Evolutionary conservation across 805 yeast species (phyloP).

Genomic region (Metschnikowia anglica): DNA sequence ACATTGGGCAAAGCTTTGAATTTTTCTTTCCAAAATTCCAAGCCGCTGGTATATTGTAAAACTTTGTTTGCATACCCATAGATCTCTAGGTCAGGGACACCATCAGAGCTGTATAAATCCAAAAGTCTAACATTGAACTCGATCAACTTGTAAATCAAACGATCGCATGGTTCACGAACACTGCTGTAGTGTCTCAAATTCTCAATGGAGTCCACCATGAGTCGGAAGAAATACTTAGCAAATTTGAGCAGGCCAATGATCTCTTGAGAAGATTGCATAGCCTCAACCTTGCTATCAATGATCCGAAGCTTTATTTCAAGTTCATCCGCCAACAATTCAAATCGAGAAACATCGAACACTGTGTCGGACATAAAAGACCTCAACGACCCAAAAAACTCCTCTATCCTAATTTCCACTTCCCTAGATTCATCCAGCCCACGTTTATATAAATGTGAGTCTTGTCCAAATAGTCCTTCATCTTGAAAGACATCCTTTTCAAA

Average conservation of each 20-base stretch:
- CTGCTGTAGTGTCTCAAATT: background rate
- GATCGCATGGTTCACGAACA: background rate
- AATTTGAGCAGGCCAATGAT: background rate
- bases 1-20: background rate
- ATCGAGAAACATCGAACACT: too few relatives aligned
- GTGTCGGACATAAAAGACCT: too few relatives aligned
- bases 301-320: too few relatives aligned
- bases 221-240: background rate
- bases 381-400: too few relatives aligned
- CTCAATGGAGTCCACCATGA: slow-evolving; percentile 5
- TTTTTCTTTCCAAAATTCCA: background rate
- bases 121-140: background rate
- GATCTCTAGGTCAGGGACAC: background rate
- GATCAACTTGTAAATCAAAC: background rate
- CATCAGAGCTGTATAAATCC: background rate
- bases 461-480: too few relatives aligned
- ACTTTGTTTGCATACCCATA: background rate
- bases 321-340: too few relatives aligned
- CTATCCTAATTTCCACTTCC: too few relatives aligned
- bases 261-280: background rate
- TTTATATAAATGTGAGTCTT: too few relatives aligned
- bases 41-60: background rate
- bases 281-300: too few relatives aligned
- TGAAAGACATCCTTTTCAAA: too few relatives aligned
- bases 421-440: too few relatives aligned